A percentile compares a stretch with the other conserved stretches of the same genome.
Evolutionary conservation across 108 stramenopile species (phyloP).

Genomic region (Chaetoceros muelleri): DNA sequence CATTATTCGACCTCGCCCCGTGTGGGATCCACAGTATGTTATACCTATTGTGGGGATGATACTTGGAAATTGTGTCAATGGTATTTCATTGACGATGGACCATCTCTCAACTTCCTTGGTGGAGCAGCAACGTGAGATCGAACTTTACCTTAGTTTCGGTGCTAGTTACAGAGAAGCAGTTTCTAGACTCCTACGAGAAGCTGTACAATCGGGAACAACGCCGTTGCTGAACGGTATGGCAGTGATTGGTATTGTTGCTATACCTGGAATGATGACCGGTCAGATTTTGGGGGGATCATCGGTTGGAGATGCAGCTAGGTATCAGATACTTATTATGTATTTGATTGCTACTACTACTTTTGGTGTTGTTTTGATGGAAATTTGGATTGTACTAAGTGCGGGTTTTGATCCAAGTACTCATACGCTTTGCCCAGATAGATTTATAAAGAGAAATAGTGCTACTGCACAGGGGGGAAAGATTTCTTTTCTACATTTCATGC

Average conservation of each 20-base stretch:
- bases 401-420: neutral
- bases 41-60: constrained; percentile 86
- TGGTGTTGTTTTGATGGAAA: neutral
- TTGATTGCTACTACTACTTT: constrained; percentile 47
- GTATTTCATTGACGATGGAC: constrained; percentile 50
- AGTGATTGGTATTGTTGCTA: constrained; percentile 71
- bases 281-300: constrained; percentile 80
- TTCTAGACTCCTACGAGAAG: constrained; percentile 20
- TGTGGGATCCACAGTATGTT: constrained; percentile 74
- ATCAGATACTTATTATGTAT: constrained; percentile 83
- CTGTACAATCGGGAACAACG: constrained; percentile 33
- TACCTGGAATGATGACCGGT: constrained; percentile 95
- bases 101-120: constrained; percentile 36
- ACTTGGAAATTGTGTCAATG: constrained; percentile 76
- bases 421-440: neutral
- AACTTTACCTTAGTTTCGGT: constrained; percentile 49
- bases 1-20: constrained; percentile 46
- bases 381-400: neutral
- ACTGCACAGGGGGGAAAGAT: neutral
- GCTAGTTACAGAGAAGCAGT: constrained; percentile 30
- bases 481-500: neutral
- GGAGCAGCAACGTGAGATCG: constrained; percentile 38
- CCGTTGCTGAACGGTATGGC: constrained; percentile 70
- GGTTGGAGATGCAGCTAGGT: constrained; percentile 72
- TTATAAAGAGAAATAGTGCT: neutral